Conservation (phyloP, 116 monocot genomes). For the Posidonia oceanica region DNA sequence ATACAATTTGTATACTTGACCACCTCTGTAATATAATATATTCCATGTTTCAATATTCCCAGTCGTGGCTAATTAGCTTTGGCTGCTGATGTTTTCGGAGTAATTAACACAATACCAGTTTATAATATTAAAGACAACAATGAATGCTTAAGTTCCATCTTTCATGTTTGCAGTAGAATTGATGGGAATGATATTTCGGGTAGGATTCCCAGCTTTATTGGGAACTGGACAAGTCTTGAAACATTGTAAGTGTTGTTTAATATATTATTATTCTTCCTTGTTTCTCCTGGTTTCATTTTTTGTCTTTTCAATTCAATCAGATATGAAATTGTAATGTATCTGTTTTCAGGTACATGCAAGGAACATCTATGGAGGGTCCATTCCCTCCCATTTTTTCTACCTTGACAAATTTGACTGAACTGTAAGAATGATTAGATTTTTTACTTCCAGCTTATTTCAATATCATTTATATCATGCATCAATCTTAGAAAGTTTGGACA, state of each 20-base stretch:
- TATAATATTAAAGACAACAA: background rate
- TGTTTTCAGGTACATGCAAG: conserved; percentile 24
- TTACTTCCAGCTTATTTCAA: background rate
- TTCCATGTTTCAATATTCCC: too few relatives aligned
- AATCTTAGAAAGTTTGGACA: background rate
- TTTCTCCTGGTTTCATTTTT: background rate
- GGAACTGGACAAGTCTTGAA: background rate
- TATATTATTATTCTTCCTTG: conserved; percentile 8
- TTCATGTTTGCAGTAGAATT: conserved; percentile 18
- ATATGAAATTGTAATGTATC: background rate
- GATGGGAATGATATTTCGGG: conserved; percentile 32
- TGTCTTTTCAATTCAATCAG: background rate
- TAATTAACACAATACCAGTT: too few relatives aligned
- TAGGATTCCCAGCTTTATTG: conserved; percentile 33
- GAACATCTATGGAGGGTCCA: conserved; percentile 15
- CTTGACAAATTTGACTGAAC: background rate
- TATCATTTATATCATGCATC: background rate
- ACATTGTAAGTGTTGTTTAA: conserved; percentile 12
- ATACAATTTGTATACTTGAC: too few relatives aligned
- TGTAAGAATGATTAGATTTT: conserved; percentile 6
- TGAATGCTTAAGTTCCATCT: background rate
- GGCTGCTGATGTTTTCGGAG: too few relatives aligned
- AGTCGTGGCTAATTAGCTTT: too few relatives aligned
- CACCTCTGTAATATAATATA: too few relatives aligned
- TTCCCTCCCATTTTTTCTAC: conserved; percentile 7